These are phyloP conservation scores for Physaria fendleri DNA, from an alignment of 345 rosid genomes.

Conservation along the genomic window DNA sequence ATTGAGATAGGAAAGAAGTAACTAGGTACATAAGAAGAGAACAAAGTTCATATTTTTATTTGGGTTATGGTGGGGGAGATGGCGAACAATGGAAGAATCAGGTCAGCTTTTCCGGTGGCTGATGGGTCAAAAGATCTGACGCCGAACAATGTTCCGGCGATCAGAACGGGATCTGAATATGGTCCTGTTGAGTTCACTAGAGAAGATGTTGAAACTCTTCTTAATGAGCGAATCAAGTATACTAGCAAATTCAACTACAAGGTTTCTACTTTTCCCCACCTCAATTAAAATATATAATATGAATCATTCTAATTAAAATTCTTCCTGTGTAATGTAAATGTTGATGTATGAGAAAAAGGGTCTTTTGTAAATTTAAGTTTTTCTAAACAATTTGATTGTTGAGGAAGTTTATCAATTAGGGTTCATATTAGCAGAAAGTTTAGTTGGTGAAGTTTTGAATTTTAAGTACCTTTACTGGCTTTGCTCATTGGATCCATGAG, in stretches of 20 bases:
- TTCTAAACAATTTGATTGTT: neutral
- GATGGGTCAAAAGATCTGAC: slow-evolving; percentile 58
- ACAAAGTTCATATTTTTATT: neutral
- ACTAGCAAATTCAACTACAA: slow-evolving; percentile 80
- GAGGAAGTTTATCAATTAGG: neutral
- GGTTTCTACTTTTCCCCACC: slow-evolving; percentile 36
- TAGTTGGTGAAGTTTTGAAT: neutral
- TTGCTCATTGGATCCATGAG: slow-evolving; percentile 22
- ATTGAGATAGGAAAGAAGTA: no score
- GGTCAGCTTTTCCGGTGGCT: slow-evolving; percentile 44
- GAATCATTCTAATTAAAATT: slow-evolving; percentile 1
- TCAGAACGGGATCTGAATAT: slow-evolving; percentile 55
- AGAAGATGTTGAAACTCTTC: slow-evolving; percentile 57
- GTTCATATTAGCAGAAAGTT: neutral
- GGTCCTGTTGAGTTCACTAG: slow-evolving; percentile 56
- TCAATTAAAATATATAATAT: neutral
- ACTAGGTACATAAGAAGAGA: slow-evolving; percentile 5
- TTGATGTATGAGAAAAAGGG: no score
- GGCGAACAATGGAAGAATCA: slow-evolving; percentile 44
- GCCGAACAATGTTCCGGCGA: slow-evolving; percentile 44
- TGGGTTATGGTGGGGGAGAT: slow-evolving; percentile 49
- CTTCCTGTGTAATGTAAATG: no score
- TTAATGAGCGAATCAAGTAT: slow-evolving; percentile 50
- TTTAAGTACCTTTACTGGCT: neutral
- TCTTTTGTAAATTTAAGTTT: neutral